Evolutionary conservation across 768 basidiomycete genomes (phyloP), one percentile per base, ranked within the genome.

Genomic region (Serendipita vermifera): DNA sequence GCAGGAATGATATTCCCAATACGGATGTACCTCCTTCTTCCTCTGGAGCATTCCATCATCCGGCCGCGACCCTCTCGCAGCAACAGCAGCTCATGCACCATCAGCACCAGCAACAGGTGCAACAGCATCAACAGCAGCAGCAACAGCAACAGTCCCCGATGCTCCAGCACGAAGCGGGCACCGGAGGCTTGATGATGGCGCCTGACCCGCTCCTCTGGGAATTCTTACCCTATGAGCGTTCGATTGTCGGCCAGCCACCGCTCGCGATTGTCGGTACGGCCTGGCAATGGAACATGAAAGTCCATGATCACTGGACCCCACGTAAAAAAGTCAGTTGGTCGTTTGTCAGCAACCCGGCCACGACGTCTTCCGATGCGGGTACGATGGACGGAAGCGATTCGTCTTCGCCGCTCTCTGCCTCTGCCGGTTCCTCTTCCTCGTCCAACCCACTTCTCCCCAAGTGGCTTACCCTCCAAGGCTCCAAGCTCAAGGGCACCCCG

Each of bases 211-310:
- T 51, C 7, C 17, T 51, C 9, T 51, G 46, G 46, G 46, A 51
- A 29, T 51, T 51, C 32, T 29, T 51, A 7, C 46, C 46, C n/a
- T 51, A 51, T 29, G 46, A 51, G 24, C 46, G 46, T 27, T 51
- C 24, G 24, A 51, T 51, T 31, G 46, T 51, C 22, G 46, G 46
- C 20, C 46, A 51, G 17, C 46, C 46, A 29, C 46, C 46, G 24
- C 46, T 51, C 24, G 46, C 46, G 9, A 51, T 51, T n/a, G 46
- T 51, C n/a, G 46, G 46, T 11, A 51, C 46, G 27, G 46, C 46
- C 5, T 51, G 46, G 46, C 46, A 51, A 29, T 51, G 46, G 46
- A 51, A 51, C 24, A 51, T 51, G 46, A 51, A 51, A n/a, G 46
- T 51, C 7, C 46, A 51, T 31, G 46, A 51, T 31, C 46, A 51